phyloP scores from a whole-genome alignment of 2,329 filamentous ascomycete species.

The Polychaeton citri region DNA sequence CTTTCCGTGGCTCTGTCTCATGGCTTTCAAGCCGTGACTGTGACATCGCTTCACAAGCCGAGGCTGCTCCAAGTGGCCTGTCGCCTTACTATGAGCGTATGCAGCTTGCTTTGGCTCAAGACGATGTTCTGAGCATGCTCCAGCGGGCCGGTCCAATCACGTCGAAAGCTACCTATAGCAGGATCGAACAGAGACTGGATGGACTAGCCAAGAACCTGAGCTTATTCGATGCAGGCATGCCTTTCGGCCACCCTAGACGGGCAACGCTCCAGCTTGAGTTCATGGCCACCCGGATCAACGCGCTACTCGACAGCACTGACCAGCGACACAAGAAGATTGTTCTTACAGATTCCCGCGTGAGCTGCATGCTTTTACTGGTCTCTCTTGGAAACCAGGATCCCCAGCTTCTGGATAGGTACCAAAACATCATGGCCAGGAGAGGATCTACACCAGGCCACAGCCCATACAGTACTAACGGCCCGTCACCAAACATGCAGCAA shows the following conservation, averaged over 20 bases:
- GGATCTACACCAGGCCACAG: not conserved
- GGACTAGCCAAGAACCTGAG: not conserved
- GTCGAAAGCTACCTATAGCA: not conserved
- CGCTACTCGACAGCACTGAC: not conserved
- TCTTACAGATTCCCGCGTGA: not conserved
- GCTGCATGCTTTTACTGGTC: not conserved
- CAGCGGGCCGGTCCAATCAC: not conserved
- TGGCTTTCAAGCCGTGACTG: conserved; percentile 1
- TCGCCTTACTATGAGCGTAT: not conserved
- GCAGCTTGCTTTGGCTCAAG: not conserved
- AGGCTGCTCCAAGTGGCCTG: not conserved
- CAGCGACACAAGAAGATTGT: not conserved
- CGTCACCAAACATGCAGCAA: not conserved
- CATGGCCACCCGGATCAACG: not conserved
- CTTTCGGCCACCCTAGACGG: not conserved
- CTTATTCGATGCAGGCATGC: not conserved
- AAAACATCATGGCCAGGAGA: not conserved
- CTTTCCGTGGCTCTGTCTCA: conserved; percentile 1
- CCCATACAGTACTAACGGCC: not conserved
- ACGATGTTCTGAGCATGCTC: not conserved
- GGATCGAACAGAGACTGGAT: not conserved
- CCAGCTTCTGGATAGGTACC: not conserved
- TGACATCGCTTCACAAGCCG: not conserved
- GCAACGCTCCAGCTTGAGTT: not conserved
- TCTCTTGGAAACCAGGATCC: not conserved